Percentiles rank a stretch among this genome's conserved stretches.
phyloP scores from a whole-genome alignment of 2,329 filamentous ascomycete species.

The Cercospora berteroae region DNA sequence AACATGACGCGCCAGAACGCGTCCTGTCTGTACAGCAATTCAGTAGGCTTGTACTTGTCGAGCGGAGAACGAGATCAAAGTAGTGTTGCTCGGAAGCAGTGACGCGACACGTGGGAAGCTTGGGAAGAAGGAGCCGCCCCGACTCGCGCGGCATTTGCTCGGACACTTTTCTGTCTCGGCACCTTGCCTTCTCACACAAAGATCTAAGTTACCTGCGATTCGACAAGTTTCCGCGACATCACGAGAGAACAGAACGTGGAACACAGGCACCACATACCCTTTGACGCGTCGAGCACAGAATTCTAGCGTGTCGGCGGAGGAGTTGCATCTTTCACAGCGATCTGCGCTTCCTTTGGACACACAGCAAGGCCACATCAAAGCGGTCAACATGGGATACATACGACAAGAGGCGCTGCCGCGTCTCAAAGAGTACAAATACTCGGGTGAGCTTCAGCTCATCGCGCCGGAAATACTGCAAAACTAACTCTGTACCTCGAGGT shows the following conservation, averaged over 20 bases:
- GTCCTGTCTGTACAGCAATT: background rate
- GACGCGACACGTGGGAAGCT: background rate
- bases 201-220: background rate
- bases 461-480: background rate
- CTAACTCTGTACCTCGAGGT: constrained; percentile 38
- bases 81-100: background rate
- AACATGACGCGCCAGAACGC: background rate
- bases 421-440: constrained; percentile 92
- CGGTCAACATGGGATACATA: constrained; percentile 78
- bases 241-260: background rate
- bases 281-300: background rate
- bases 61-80: background rate
- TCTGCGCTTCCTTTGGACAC: background rate
- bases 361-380: background rate
- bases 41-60: background rate
- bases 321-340: background rate
- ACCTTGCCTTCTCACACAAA: background rate
- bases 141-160: constrained; percentile 1
- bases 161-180: background rate
- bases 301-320: background rate
- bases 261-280: background rate
- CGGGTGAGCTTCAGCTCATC: constrained; percentile 20
- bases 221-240: background rate
- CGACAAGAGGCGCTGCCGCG: constrained; percentile 84
- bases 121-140: background rate